Percentiles rank a stretch among this genome's conserved stretches.
These are phyloP conservation scores for Vairimorpha necatrix DNA, from an alignment of 371 early-diverging fungal species.

Conservation along the genomic window DNA sequence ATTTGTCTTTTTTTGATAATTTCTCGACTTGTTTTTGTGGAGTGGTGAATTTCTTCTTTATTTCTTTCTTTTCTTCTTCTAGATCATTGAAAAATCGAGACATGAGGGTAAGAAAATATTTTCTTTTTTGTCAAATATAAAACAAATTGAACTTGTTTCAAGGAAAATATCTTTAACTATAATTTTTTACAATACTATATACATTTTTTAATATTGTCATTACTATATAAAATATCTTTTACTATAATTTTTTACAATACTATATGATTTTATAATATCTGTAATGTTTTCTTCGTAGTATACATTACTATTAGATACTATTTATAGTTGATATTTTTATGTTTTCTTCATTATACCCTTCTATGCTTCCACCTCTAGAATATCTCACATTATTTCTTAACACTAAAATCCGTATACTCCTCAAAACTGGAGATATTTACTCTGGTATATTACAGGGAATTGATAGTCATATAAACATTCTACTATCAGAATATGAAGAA, in stretches of 20 bases:
- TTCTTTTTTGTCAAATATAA: no score
- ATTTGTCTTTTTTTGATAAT: conserved; percentile 35
- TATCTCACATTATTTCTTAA: conserved; percentile 55
- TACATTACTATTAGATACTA: no score
- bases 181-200: no score
- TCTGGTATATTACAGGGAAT: conserved; percentile 53
- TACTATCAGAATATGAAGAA: conserved; percentile 27
- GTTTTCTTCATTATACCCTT: not conserved
- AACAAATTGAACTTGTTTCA: no score
- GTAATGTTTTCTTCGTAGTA: no score
- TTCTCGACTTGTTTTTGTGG: not conserved
- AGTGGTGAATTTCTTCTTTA: conserved; percentile 8
- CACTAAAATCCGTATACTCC: conserved; percentile 35
- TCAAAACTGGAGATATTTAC: conserved; percentile 48
- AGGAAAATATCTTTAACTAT: no score
- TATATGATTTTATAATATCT: no score
- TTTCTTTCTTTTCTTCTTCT: conserved; percentile 56
- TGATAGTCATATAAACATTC: conserved; percentile 60
- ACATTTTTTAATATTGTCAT: no score
- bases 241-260: no score
- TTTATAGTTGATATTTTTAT: no score
- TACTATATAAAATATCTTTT: no score
- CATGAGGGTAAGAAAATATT: conserved; percentile 39
- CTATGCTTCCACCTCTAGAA: conserved; percentile 54
- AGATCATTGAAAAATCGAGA: conserved; percentile 47